Percentiles rank a stretch among this genome's conserved stretches.
Conservation (phyloP, 1,284 basidiomycete species). For the Schizopora paradoxa region DNA sequence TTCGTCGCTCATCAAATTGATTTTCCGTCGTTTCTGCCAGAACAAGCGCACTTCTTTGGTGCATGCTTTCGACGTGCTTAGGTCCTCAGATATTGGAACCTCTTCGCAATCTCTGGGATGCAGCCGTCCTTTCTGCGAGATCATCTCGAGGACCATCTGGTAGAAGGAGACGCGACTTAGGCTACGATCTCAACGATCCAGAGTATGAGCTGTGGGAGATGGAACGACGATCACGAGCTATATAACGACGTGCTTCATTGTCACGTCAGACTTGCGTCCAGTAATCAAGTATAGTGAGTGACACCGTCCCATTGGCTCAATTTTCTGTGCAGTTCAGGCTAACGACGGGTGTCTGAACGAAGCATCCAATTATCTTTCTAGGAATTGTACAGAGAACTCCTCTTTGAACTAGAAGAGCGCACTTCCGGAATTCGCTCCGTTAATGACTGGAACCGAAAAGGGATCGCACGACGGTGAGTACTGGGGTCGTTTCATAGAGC, state of each 20-base stretch:
- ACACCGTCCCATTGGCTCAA: no score
- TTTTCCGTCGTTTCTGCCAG: background rate
- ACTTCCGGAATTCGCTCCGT: no score
- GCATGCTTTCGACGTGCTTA: conserved; percentile 16
- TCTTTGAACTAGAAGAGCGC: no score
- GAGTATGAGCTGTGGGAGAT: conserved; percentile 13
- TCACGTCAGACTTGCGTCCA: background rate
- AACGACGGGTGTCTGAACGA: conserved; percentile 3
- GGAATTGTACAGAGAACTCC: background rate
- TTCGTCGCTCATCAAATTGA: no score
- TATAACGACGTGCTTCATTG: background rate
- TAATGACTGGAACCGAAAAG: no score
- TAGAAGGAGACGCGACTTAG: conserved; percentile 10
- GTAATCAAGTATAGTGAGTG: background rate
- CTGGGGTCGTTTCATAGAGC: no score
- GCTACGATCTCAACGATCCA: conserved; percentile 10
- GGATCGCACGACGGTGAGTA: no score
- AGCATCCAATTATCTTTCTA: background rate
- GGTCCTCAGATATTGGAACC: conserved; percentile 7
- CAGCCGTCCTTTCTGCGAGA: background rate
- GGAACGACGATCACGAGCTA: conserved; percentile 10
- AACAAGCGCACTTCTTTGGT: conserved; percentile 1
- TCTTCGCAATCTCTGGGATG: conserved; percentile 12
- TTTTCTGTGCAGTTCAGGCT: background rate
- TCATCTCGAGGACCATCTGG: background rate